Evolutionary conservation across 2,329 filamentous ascomycete species (phyloP).

Genomic region (Thelonectria olida): DNA sequence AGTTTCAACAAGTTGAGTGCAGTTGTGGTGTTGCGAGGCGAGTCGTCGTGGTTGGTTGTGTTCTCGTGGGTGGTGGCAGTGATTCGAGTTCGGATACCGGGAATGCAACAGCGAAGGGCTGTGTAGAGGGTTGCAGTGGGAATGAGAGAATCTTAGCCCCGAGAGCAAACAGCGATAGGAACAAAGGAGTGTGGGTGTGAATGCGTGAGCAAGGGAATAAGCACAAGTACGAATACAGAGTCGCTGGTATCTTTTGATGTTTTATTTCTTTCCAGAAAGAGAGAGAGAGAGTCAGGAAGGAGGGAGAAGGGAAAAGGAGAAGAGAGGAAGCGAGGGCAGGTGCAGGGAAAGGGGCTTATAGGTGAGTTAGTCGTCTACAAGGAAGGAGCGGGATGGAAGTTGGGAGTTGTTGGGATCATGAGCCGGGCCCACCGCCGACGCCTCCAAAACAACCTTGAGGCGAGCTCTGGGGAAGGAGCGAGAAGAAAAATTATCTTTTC

Average conservation of each 20-base stretch:
- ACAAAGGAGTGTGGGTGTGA: slow-evolving; percentile 3
- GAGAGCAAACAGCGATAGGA: not conserved
- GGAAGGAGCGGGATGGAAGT: slow-evolving; percentile 25
- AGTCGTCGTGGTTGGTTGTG: slow-evolving; percentile 1
- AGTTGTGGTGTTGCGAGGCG: not conserved
- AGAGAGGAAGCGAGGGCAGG: slow-evolving; percentile 26
- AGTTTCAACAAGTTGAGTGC: slow-evolving; percentile 1
- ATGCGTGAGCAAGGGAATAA: slow-evolving; percentile 14
- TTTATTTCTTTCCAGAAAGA: slow-evolving; percentile 11
- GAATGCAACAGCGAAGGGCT: too few species aligned
- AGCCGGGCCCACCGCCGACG: slow-evolving; percentile 24
- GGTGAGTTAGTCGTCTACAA: slow-evolving; percentile 18
- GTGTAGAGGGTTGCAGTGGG: too few species aligned
- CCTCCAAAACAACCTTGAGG: slow-evolving; percentile 26
- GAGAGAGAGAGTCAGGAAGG: slow-evolving; percentile 18
- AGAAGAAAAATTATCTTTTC: too few species aligned
- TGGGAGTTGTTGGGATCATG: slow-evolving; percentile 26
- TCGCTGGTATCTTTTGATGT: not conserved
- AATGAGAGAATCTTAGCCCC: too few species aligned
- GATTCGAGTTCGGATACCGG: slow-evolving; percentile 7
- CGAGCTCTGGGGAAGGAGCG: too few species aligned
- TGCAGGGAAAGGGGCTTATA: slow-evolving; percentile 33
- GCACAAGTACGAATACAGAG: too few species aligned
- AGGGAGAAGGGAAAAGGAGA: slow-evolving; percentile 23
- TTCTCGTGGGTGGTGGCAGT: not conserved